Evolutionary conservation across 176 grass and related monocot species (phyloP).

Genomic region (Oryza australiensis): DNA sequence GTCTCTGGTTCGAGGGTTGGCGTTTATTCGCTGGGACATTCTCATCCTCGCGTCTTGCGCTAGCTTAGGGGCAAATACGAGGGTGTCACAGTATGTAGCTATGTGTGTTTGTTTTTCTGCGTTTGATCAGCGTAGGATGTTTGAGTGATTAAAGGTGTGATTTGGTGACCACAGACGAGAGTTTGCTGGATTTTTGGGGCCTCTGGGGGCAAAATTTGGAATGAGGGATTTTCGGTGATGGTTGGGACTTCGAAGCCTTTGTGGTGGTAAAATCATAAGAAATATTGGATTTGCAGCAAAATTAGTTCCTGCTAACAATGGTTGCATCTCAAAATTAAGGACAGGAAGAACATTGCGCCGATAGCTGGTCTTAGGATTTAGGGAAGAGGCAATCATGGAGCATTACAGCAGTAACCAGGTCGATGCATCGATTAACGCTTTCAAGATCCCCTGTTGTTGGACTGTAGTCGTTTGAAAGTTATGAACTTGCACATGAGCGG

Average conservation of each 20-base stretch:
- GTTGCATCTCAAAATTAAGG: no score
- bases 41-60: neutral
- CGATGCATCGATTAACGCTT: no score
- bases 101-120: neutral
- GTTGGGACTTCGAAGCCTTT: no score
- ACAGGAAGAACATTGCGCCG: no score
- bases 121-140: conserved; percentile 1
- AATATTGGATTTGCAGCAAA: no score
- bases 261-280: no score
- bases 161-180: neutral
- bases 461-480: no score
- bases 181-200: neutral
- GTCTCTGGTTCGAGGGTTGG: neutral
- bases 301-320: no score
- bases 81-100: neutral
- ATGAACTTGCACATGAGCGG: neutral
- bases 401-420: neutral
- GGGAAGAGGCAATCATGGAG: neutral
- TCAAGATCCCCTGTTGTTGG: no score
- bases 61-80: neutral
- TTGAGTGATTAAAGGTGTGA: neutral
- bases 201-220: no score
- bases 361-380: no score
- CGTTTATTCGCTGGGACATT: neutral
- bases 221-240: no score